Evolutionary conservation across 2,329 filamentous ascomycete genomes (phyloP), one percentile per base, ranked within the genome.

Genomic region (Daldinia sp.): DNA sequence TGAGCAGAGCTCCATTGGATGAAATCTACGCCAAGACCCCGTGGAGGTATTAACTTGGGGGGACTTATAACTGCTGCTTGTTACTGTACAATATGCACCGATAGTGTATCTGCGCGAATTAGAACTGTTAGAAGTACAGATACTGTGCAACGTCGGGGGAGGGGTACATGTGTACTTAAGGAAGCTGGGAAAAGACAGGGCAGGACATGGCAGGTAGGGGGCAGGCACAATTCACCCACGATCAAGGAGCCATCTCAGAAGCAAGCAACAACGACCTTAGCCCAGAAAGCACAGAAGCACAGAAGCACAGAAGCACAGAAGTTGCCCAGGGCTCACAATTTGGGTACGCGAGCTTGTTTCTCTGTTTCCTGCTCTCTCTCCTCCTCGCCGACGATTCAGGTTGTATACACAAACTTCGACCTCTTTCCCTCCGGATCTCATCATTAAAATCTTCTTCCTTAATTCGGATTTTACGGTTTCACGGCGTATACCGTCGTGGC

Each of bases 401-500:
- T 45, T 55, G 66, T 54, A 63, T 64, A 50, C 32, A 57, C 56
- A 65, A 58, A 61, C 37, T 56, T 63, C 59, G 27, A 63, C 64
- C 51, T 63, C 58, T 64, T 68, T 47, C 55, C 61, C 30, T 49
- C 64, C 64, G 63, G 63, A 65, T 58, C 66, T 63, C 49, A 34
- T 35, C 19, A 15, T 50, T 13, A 63, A n/a, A n/a, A 61, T 63
- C 67, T 61, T 64, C 61, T 62, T 63, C 59, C 45, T 48, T 27
- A 50, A 55, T 61, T 57, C 61, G 66, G 66, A 66, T 69, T 66
- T 67, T 61, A 62, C 69, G 68, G 72, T 73, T 68, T 66, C 67
- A 70, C 68, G 71, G 61, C 70, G 57, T 67, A n/a, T n/a, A 67
- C 61, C 68, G 69, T 67, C 61, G 71, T 70, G 68, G 41, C 59